These are phyloP conservation scores for Aspergillus thermomutatus DNA, from an alignment of 2,329 filamentous ascomycete species.

Conservation along the genomic window DNA sequence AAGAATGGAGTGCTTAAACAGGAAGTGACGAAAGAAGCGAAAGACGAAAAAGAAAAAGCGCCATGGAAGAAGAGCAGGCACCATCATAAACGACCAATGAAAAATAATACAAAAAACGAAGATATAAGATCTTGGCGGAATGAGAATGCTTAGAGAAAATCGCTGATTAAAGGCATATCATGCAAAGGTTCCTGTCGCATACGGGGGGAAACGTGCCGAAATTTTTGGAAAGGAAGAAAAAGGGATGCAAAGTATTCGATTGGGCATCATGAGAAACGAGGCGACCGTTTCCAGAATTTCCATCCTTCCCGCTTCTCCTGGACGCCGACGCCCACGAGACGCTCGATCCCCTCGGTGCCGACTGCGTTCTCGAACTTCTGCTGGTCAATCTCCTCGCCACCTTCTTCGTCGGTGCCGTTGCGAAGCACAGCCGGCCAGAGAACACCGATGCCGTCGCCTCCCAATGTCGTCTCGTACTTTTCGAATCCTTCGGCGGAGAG, in stretches of 20 bases:
- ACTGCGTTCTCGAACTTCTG: constrained; percentile 83
- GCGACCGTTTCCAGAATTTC: constrained; percentile 71
- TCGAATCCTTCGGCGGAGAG: constrained; percentile 71
- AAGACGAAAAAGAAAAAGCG: background rate
- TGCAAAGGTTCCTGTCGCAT: constrained; percentile 1
- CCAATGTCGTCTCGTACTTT: constrained; percentile 84
- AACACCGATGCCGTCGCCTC: constrained; percentile 89
- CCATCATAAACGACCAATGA: background rate
- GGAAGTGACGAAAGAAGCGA: background rate
- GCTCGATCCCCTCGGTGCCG: constrained; percentile 80
- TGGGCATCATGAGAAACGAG: background rate
- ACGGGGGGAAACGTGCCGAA: background rate
- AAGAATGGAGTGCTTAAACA: constrained; percentile 6
- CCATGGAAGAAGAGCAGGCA: background rate
- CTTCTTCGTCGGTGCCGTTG: constrained; percentile 76
- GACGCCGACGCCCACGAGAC: constrained; percentile 74
- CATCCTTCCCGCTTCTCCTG: constrained; percentile 71
- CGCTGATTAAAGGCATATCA: constrained; percentile 9
- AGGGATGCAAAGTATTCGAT: background rate
- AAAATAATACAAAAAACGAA: constrained; percentile 5
- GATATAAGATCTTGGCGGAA: background rate
- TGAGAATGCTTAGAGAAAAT: background rate
- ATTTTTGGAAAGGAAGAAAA: background rate
- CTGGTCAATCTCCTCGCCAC: constrained; percentile 88
- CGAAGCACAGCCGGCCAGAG: constrained; percentile 88